A percentile compares a stretch with the other conserved stretches of the same genome.
phyloP scores from a whole-genome alignment of 352 stramenopile genomes.

The Globisporangium recalcitrans region DNA sequence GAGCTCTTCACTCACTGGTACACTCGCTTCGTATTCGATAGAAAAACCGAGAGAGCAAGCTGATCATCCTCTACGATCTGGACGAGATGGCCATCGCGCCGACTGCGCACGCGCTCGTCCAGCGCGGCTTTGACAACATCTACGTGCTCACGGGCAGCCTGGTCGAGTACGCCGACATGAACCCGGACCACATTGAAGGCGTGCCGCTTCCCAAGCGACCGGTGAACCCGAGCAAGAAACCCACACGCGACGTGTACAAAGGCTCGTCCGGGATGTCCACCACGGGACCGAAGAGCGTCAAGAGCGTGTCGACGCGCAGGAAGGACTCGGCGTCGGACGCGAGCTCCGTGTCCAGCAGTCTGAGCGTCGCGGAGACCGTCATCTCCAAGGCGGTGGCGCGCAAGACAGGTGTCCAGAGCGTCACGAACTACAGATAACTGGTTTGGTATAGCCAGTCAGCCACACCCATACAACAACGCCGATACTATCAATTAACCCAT shows the following conservation, averaged over 20 bases:
- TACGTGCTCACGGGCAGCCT: conserved; percentile 71
- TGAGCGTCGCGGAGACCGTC: conserved; percentile 64
- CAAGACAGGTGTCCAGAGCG: conserved; percentile 42
- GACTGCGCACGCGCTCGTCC: conserved; percentile 64
- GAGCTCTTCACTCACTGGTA: neutral
- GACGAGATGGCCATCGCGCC: conserved; percentile 60
- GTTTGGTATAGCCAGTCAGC: neutral
- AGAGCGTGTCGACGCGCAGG: conserved; percentile 37
- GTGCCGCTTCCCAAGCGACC: conserved; percentile 48
- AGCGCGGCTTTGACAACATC: conserved; percentile 82
- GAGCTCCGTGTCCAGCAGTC: conserved; percentile 54
- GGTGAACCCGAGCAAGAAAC: conserved; percentile 49
- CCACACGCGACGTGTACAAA: conserved; percentile 51
- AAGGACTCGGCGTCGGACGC: conserved; percentile 54
- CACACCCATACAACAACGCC: neutral
- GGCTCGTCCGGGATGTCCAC: conserved; percentile 34
- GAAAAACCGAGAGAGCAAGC: conserved; percentile 74
- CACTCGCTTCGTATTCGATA: conserved; percentile 16
- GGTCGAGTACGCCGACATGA: conserved; percentile 58
- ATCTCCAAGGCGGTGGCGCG: conserved; percentile 68
- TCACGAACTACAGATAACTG: conserved; percentile 50
- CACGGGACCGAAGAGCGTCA: conserved; percentile 41
- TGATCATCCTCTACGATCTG: conserved; percentile 76
- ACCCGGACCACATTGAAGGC: conserved; percentile 63
- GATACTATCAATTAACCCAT: neutral